Conservation (phyloP, 805 yeast species). For the Candida bentonensis region DNA sequence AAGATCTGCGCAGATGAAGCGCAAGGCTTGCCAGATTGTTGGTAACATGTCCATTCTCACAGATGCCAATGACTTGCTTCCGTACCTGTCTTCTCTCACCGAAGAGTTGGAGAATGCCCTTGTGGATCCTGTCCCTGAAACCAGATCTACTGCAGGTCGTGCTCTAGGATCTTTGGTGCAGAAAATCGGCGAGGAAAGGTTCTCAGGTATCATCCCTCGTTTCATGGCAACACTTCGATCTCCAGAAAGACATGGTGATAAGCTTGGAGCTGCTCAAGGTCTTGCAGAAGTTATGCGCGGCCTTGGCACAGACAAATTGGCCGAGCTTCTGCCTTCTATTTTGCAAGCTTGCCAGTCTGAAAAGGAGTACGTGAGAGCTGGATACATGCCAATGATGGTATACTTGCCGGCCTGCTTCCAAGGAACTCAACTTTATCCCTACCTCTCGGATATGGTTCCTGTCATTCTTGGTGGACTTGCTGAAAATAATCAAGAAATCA, state of each 20-base stretch:
- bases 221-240: conserved; percentile 65
- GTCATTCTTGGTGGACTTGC: conserved; percentile 87
- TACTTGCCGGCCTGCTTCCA: conserved; percentile 84
- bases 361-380: conserved; percentile 70
- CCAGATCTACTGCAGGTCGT: conserved; percentile 94
- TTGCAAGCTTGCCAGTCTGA: conserved; percentile 54
- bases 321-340: conserved; percentile 73
- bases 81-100: conserved; percentile 66
- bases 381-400: conserved; percentile 78
- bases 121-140: conserved; percentile 97
- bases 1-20: conserved; percentile 83
- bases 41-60: conserved; percentile 97
- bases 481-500: conserved; percentile 70
- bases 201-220: conserved; percentile 83
- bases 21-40: conserved; percentile 92
- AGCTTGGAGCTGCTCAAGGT: conserved; percentile 96
- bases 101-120: conserved; percentile 80
- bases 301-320: conserved; percentile 74
- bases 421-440: conserved; percentile 83
- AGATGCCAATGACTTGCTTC: conserved; percentile 71
- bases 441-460: conserved; percentile 73
- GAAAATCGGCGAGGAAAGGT: conserved; percentile 87
- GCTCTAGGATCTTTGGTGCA: conserved; percentile 95
- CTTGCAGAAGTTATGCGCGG: conserved; percentile 89
- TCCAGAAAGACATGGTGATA: conserved; percentile 69